Evolutionary conservation across 306 rosid species (phyloP).

Genomic region (Neltuma alba): DNA sequence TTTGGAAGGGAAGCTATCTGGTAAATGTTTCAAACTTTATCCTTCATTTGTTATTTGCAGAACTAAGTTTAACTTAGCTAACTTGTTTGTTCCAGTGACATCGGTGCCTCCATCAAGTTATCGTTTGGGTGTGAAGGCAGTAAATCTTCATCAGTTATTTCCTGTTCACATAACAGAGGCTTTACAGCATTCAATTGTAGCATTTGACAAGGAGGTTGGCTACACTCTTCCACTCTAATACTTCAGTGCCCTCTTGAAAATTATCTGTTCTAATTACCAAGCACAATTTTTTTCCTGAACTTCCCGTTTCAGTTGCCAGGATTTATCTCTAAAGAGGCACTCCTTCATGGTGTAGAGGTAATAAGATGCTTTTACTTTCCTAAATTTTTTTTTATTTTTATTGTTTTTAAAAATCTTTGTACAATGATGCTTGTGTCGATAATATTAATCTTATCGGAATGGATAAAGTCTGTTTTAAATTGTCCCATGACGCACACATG

Average conservation of each 20-base stretch:
- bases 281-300: slow-evolving; percentile 6
- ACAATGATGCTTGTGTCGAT: background rate
- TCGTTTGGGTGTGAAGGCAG: slow-evolving; percentile 93
- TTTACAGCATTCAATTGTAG: slow-evolving; percentile 70
- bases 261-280: slow-evolving; percentile 16
- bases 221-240: slow-evolving; percentile 12
- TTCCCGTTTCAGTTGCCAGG: slow-evolving; percentile 81
- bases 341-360: slow-evolving; percentile 99
- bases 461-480: background rate
- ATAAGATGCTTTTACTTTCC: background rate
- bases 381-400: background rate
- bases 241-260: slow-evolving; percentile 3
- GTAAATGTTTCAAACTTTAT: slow-evolving; percentile 41
- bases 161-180: slow-evolving; percentile 72
- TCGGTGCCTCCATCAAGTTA: slow-evolving; percentile 88
- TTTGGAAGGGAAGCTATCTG: slow-evolving; percentile 70
- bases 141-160: slow-evolving; percentile 75
- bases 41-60: slow-evolving; percentile 27
- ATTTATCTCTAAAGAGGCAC: slow-evolving; percentile 80
- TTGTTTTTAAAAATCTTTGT: background rate
- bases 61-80: slow-evolving; percentile 33
- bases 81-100: slow-evolving; percentile 52
- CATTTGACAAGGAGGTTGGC: slow-evolving; percentile 83
- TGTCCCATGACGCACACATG: background rate
- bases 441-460: background rate